phyloP scores from a whole-genome alignment of 495 filamentous ascomycete genomes.

The Tirmania nivea region DNA sequence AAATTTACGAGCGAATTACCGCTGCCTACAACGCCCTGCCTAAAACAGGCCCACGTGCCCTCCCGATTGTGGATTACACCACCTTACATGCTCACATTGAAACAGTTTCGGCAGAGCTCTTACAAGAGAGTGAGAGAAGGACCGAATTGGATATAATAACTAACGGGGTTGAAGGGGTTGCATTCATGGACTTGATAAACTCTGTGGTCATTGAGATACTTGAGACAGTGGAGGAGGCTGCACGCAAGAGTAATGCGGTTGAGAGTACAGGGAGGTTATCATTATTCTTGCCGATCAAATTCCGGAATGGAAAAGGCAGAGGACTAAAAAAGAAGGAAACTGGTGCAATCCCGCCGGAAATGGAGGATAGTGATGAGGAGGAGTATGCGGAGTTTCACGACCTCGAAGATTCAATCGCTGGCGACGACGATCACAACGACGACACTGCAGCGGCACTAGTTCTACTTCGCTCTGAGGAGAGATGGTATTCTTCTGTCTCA shows the following conservation, averaged over 20 bases:
- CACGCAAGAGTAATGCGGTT: constrained; percentile 7
- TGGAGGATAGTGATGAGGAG: too few species aligned
- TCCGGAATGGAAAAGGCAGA: too few species aligned
- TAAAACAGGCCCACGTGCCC: neutral
- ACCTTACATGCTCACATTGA: neutral
- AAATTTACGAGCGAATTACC: neutral
- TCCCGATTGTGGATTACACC: neutral
- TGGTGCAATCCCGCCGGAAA: too few species aligned
- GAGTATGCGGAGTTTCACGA: too few species aligned
- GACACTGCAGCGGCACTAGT: too few species aligned
- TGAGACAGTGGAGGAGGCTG: constrained; percentile 8
- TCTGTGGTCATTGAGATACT: constrained; percentile 14
- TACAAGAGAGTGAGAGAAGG: neutral
- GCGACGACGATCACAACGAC: too few species aligned
- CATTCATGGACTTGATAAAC: constrained; percentile 16
- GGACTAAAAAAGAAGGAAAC: too few species aligned
- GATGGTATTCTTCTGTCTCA: neutral
- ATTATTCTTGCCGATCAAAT: constrained; percentile 11
- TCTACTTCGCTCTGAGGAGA: neutral
- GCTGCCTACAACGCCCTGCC: neutral
- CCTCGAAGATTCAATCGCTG: too few species aligned
- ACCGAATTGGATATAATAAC: too few species aligned
- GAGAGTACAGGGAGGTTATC: constrained; percentile 7
- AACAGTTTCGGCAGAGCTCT: neutral
- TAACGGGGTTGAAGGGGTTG: constrained; percentile 4